phyloP scores from a whole-genome alignment of 352 stramenopile species.

The Phytophthora uliginosa region DNA sequence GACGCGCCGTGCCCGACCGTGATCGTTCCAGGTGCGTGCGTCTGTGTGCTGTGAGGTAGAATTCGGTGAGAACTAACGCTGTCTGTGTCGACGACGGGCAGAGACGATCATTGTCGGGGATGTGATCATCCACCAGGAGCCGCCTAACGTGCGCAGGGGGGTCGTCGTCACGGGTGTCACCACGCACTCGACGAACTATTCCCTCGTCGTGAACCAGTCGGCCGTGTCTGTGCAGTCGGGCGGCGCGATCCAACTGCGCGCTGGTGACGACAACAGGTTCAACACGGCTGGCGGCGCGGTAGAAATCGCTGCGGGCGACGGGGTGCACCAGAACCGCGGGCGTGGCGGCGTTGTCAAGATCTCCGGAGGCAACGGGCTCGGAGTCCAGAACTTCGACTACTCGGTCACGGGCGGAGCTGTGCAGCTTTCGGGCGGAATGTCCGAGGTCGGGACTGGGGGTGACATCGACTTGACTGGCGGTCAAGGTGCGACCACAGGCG shows the following conservation, averaged over 20 bases:
- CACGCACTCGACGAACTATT: conserved; percentile 45
- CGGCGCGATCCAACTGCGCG: conserved; percentile 63
- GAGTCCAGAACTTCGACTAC: conserved; percentile 77
- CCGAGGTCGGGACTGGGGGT: conserved; percentile 69
- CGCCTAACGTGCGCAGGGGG: conserved; percentile 47
- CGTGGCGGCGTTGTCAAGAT: conserved; percentile 82
- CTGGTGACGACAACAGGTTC: conserved; percentile 74
- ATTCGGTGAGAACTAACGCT: background rate
- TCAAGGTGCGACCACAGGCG: conserved; percentile 53
- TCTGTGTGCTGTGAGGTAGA: conserved; percentile 12
- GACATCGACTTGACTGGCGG: conserved; percentile 61
- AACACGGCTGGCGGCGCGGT: conserved; percentile 72
- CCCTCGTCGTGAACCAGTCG: conserved; percentile 52
- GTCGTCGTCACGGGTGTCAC: conserved; percentile 53
- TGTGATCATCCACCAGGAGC: conserved; percentile 61
- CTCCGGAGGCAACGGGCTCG: conserved; percentile 71
- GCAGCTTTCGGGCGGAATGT: conserved; percentile 71
- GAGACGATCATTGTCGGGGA: conserved; percentile 68
- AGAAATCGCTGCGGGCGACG: conserved; percentile 70
- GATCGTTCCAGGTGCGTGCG: conserved; percentile 71
- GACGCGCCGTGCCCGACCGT: conserved; percentile 86
- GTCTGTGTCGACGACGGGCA: conserved; percentile 34
- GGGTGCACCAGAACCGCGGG: conserved; percentile 81
- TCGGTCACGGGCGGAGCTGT: conserved; percentile 82
- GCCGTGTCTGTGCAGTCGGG: conserved; percentile 50